Percentiles rank a stretch among this genome's conserved stretches.
Evolutionary conservation across 164 flowering plant species (phyloP).

Genomic region (Annona cherimola): DNA sequence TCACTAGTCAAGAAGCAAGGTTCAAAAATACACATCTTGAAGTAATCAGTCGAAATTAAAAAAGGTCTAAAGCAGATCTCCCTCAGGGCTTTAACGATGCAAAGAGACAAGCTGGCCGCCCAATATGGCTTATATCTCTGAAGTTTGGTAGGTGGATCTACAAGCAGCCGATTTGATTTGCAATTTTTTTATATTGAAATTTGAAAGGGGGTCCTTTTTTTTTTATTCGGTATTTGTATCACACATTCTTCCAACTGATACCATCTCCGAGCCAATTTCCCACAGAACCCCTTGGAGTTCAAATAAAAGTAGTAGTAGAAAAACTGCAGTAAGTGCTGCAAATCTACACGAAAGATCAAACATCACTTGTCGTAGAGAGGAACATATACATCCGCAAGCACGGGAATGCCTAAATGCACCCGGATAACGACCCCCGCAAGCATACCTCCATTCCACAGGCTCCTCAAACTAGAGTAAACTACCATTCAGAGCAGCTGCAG

Average conservation of each 20-base stretch:
- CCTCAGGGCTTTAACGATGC: background rate
- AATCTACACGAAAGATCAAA: background rate
- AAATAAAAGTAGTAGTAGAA: background rate
- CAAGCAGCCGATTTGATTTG: background rate
- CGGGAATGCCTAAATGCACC: too few relatives aligned
- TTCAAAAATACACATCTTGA: background rate
- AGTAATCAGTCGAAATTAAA: background rate
- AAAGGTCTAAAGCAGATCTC: background rate
- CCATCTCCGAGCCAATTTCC: background rate
- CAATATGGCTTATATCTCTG: background rate
- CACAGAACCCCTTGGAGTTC: background rate
- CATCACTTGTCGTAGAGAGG: slow-evolving; percentile 12
- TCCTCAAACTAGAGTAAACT: slow-evolving; percentile 16
- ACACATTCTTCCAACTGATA: background rate
- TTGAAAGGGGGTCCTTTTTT: background rate
- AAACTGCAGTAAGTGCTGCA: background rate
- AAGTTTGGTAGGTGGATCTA: background rate
- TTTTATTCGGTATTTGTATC: background rate
- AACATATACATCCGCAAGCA: slow-evolving; percentile 18
- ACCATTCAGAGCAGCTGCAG: slow-evolving; percentile 3
- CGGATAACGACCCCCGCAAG: slow-evolving; percentile 8
- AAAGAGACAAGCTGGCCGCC: background rate
- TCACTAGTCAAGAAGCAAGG: background rate
- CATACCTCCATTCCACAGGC: slow-evolving; percentile 13
- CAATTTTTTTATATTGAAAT: background rate